A percentile compares a stretch with the other conserved stretches of the same genome.
Evolutionary conservation across 352 stramenopile genomes (phyloP).

Genomic region (Salisapilia sapeloensis): DNA sequence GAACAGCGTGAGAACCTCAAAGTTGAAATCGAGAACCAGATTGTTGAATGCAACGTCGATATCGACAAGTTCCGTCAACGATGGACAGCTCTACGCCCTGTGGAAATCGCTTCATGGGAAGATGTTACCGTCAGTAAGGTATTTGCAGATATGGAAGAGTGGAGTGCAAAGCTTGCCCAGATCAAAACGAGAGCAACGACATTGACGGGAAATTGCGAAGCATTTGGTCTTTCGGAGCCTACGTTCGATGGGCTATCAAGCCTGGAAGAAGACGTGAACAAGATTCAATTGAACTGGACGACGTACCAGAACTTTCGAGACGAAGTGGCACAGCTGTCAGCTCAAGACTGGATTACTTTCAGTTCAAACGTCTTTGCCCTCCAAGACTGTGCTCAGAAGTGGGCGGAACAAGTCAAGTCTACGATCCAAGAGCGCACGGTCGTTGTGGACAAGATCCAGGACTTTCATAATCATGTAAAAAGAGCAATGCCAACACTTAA

Average conservation of each 20-base stretch:
- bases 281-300: slow-evolving; percentile 61
- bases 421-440: slow-evolving; percentile 23
- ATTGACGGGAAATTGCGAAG: slow-evolving; percentile 67
- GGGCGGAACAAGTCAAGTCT: slow-evolving; percentile 76
- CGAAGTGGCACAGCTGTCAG: slow-evolving; percentile 46
- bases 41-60: slow-evolving; percentile 77
- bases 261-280: slow-evolving; percentile 61
- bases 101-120: slow-evolving; percentile 69
- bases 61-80: slow-evolving; percentile 85
- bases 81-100: slow-evolving; percentile 77
- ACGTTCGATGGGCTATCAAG: slow-evolving; percentile 64
- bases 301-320: slow-evolving; percentile 78
- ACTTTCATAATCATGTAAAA: slow-evolving; percentile 75
- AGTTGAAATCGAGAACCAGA: slow-evolving; percentile 71
- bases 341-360: slow-evolving; percentile 90
- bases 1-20: slow-evolving; percentile 87
- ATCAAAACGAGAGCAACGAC: slow-evolving; percentile 32
- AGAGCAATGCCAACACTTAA: slow-evolving; percentile 85
- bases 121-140: slow-evolving; percentile 49
- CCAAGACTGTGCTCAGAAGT: slow-evolving; percentile 83
- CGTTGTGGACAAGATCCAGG: slow-evolving; percentile 60
- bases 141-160: slow-evolving; percentile 75
- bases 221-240: slow-evolving; percentile 77
- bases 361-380: slow-evolving; percentile 86
- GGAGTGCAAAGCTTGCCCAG: slow-evolving; percentile 62